Base-by-base conservation (phyloP, 805 yeast genomes). In the Starmerella riodocensis region DNA sequence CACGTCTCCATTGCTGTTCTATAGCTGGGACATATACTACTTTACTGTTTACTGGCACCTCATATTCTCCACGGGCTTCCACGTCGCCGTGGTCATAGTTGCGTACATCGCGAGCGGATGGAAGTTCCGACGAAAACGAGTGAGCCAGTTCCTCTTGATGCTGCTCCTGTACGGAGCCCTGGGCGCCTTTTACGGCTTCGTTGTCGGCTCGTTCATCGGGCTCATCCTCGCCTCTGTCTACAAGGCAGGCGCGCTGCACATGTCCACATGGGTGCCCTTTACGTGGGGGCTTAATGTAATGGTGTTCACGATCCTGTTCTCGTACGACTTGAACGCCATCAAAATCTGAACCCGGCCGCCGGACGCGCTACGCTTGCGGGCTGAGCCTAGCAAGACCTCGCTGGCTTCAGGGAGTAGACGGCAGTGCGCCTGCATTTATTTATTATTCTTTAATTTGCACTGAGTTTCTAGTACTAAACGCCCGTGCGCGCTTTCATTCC, bases 251-350 rank as follows among this genome's bases (percentile, higher is more conserved):
- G 67, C 78, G 19, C 74, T 88, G 51, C 71, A 79, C 18, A 82
- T 91, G 93, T 78, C 93, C 11, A 82, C 96, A 0, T 88, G 98
- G 98, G 74, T 88, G 6, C 97, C 98, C 0, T 69, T 88, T 48
- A 70, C 79, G 40, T 82, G 86, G 74, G 93, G 76, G 0, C 58
- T 79, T 2, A 70, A 79, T 4, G 76, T 74, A 49, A 66, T 81
- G 5, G 54, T 84, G 31, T 80, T 71, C 57, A 73, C 79, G 53
- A 67, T 83, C 26, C 64, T 78, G 25, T 69, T 76, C 7, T 69
- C 81, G 5, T 83, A 79, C 55, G 73, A 80, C 41, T 66, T 74
- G 43, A 70, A 70, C 32, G 58, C 72, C 13, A 35, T 39, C 14
- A 40, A 38, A 23, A 39, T 47, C 7, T 48, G 25, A 38, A 4